Evolutionary conservation across 164 flowering plant species (phyloP), one percentile per base, ranked within the genome.

Genomic region (Hamamelis virginiana): DNA sequence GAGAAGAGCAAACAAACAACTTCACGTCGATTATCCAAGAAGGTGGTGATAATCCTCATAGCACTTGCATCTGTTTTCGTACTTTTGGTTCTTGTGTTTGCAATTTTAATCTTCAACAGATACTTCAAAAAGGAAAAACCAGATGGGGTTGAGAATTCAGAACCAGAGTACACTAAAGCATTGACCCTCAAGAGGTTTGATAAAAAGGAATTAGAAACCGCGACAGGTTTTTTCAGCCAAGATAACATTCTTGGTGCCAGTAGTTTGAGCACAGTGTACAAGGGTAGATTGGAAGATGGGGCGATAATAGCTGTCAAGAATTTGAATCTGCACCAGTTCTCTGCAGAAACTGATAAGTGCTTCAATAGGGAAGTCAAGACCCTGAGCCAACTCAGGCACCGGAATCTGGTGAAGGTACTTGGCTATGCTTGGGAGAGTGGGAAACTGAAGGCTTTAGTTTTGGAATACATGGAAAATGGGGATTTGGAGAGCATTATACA

Each of bases 371-470:
- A 91, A 80, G 70, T 80, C 65, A 88, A 83, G 66, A 88, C 80
- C 55, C 69, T 91, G 65, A 72, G 80, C 75, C 76, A 80, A 38
- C 65, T 92, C 64, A 87, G 84, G 76, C 96, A 91, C 71, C 77
- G 81, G 75, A 92, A 91, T 69, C 74, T 92, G 67, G 94, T 92
- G 44, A 91, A 87, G 78, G 74, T 89, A 1, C 50, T 89, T 27
- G 96, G 98, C 0, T 91, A 83, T 81, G 91, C 94, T 14, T 91
- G 98, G 98, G 93, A 87, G 76, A 87, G 86, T 58, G 71, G 80
- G 19, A 91, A 82, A 50, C 59, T 93, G 9, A 93, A 85, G 75
- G 98, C 94, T 38, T 69, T 93, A 69, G 89, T 89, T 45, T 71
- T 91, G 51, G 83, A 87, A 57, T 89, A 82, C 82, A 88, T 93